Conservation (phyloP, 371 early-diverging fungal species). For the Agmasoma carcini region DNA sequence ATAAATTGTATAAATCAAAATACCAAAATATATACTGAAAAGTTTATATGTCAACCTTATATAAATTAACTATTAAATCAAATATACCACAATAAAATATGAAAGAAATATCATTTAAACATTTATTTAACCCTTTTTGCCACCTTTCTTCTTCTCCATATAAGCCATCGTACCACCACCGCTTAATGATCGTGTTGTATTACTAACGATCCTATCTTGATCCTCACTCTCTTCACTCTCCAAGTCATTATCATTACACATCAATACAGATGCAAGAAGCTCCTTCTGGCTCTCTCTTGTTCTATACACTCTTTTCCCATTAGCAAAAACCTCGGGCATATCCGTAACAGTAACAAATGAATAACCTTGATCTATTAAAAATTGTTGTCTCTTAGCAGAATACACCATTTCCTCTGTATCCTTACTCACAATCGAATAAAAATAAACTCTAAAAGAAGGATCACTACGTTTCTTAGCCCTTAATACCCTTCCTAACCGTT, state of each 20-base stretch:
- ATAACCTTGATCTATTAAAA: conserved; percentile 97
- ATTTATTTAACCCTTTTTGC: conserved; percentile 1
- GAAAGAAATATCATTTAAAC: too few species aligned
- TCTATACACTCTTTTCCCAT: conserved; percentile 60
- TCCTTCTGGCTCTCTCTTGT: conserved; percentile 66
- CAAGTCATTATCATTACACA: conserved; percentile 60
- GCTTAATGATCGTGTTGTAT: conserved; percentile 61
- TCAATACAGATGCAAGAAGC: conserved; percentile 67
- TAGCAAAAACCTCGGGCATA: conserved; percentile 63
- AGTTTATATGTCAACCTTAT: too few species aligned
- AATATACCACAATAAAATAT: too few species aligned
- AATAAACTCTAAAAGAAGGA: conserved; percentile 84
- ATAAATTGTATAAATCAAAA: too few species aligned
- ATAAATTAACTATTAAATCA: too few species aligned
- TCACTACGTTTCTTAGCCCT: conserved; percentile 84
- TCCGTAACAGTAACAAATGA: conserved; percentile 78
- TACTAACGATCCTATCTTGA: conserved; percentile 17
- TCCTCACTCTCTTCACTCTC: conserved; percentile 54
- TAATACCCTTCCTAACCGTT: conserved; percentile 78
- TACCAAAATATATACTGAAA: too few species aligned
- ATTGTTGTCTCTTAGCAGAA: conserved; percentile 88
- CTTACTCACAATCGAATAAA: conserved; percentile 83
- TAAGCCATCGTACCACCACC: conserved; percentile 86
- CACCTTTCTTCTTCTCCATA: conserved; percentile 58
- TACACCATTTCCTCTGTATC: conserved; percentile 98